Evolutionary conservation across 2,329 filamentous ascomycete genomes (phyloP).

Genomic region (Aureobasidium vineae): DNA sequence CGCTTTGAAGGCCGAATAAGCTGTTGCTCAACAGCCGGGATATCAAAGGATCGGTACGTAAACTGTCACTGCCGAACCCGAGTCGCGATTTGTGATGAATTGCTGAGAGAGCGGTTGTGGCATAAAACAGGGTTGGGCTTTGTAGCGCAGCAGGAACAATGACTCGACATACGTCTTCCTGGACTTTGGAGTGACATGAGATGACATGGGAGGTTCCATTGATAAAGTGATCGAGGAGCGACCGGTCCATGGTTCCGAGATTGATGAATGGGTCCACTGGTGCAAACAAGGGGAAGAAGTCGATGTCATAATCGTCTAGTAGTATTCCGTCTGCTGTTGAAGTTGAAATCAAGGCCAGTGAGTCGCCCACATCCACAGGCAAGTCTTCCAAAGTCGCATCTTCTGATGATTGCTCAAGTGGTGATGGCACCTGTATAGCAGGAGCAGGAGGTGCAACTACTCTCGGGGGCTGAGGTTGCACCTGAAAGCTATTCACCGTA

Average conservation of each 20-base stretch:
- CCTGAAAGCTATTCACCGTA: conserved; percentile 18
- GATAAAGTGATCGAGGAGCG: conserved; percentile 26
- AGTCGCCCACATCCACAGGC: not conserved
- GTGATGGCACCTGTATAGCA: not conserved
- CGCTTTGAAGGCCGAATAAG: conserved; percentile 12
- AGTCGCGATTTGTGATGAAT: conserved; percentile 25
- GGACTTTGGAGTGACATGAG: conserved; percentile 25
- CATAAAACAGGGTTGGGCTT: conserved; percentile 24
- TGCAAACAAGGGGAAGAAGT: conserved; percentile 5
- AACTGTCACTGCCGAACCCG: not conserved
- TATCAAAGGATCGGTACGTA: conserved; percentile 15
- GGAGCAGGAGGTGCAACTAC: not conserved
- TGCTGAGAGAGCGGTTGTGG: conserved; percentile 25
- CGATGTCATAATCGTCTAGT: not conserved
- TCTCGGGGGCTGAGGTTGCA: not conserved
- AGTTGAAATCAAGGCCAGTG: not conserved
- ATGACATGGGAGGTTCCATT: conserved; percentile 25
- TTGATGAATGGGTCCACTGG: conserved; percentile 21
- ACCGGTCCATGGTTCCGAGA: conserved; percentile 14
- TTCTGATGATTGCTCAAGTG: not conserved
- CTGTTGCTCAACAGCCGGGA: conserved; percentile 23
- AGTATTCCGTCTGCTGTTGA: not conserved
- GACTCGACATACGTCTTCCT: conserved; percentile 23
- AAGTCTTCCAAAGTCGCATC: not conserved
- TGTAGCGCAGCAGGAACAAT: conserved; percentile 25